Base-by-base conservation (phyloP, 805 yeast genomes). In the Candida chauliodis region DNA sequence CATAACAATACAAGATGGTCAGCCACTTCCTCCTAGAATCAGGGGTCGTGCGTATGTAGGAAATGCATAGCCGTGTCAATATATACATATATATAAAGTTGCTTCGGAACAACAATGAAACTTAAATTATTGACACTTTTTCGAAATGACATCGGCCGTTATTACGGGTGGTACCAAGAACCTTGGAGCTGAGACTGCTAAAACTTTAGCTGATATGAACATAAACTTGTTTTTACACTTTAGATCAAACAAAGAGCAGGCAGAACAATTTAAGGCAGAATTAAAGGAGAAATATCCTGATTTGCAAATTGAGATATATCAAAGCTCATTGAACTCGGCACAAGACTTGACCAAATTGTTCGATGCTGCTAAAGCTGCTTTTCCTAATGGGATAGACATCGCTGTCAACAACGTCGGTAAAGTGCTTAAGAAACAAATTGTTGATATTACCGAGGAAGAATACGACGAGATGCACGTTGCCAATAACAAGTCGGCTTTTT, bases 381-480 rank as follows among this genome's bases (percentile, higher is more conserved):
- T 77, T 40, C 82, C 81, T 25, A 51, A 59, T 15, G 57, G 56
- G 1, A 61, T 77, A 45, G 84, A 81, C 49, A 68, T 76, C 51
- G 86, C 85, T n/a, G 66, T 81, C 49, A 79, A 79, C 61, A 79
- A 77, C 46, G 80, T 79, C 27, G 87, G 87, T 37, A 75, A 60
- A 69, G 86, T 81, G 16, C 61, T 80, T 55, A 79, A 80, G 66
- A 81, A 80, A 53, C 75, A 78, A 25, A 49, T 79, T 36, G 59
- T 58, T 23, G 78, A 77, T n/a, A 62, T 71, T 41, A 42, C 74
- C n/a, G 70, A 74, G 38, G 66, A 59, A 20, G 86, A 81, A 50
- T 81, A 62, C 49, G 82, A 77, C 45, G 42, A 47, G 17, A 69
- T 80, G 81, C 71, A 71, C 47, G 51, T 56, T 24, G 56, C 71